Percentiles rank a stretch among this genome's conserved stretches.
These are phyloP conservation scores for Aspergillus quadrilineatus DNA, from an alignment of 2,329 filamentous ascomycete genomes.

Conservation along the genomic window DNA sequence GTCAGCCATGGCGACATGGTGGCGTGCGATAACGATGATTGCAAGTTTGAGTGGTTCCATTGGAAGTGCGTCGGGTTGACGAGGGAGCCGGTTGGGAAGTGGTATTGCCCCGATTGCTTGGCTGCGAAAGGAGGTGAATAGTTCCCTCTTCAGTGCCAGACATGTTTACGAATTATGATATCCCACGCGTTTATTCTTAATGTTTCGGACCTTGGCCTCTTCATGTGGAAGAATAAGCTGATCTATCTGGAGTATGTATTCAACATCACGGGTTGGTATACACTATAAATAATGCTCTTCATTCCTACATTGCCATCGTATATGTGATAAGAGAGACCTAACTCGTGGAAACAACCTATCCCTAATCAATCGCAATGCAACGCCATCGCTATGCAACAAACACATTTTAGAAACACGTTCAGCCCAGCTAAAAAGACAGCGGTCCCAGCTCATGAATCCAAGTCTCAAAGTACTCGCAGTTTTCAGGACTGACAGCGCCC, in stretches of 20 bases:
- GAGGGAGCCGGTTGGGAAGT: conserved; percentile 58
- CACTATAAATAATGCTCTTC: background rate
- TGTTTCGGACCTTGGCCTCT: background rate
- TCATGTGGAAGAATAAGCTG: background rate
- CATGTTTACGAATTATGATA: conserved; percentile 3
- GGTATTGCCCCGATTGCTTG: conserved; percentile 57
- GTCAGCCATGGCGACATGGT: conserved; percentile 68
- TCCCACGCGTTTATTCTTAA: background rate
- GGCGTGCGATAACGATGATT: conserved; percentile 65
- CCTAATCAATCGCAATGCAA: conserved; percentile 25
- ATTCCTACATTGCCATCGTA: background rate
- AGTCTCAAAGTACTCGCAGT: conserved; percentile 84
- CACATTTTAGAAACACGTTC: conserved; percentile 12
- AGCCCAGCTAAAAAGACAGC: conserved; percentile 14
- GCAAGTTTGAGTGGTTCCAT: conserved; percentile 67
- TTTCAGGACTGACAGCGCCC: conserved; percentile 83
- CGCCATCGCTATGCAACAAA: conserved; percentile 43
- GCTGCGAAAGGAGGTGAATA: conserved; percentile 20
- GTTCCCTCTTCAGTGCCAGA: background rate
- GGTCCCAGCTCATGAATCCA: conserved; percentile 59
- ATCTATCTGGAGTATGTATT: too few species aligned
- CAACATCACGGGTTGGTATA: too few species aligned
- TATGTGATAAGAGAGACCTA: background rate
- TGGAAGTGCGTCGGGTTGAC: conserved; percentile 63
- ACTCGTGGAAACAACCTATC: background rate